Percentiles rank a stretch among this genome's conserved stretches.
These are phyloP conservation scores for Haplosporangium sp. DNA, from an alignment of 371 early-diverging fungal species.

Conservation along the genomic window DNA sequence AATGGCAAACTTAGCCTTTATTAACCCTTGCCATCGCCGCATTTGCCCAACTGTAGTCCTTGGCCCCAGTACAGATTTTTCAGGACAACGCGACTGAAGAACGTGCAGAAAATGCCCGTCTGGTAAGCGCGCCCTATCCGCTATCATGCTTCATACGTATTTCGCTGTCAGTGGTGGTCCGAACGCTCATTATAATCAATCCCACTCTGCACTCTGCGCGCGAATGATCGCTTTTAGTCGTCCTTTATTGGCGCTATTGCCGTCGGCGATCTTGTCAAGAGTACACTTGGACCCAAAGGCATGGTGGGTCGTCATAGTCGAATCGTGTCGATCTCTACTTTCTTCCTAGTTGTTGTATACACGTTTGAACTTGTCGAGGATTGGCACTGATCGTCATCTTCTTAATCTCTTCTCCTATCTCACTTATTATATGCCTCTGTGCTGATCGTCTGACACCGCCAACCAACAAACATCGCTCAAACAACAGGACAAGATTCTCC, in stretches of 20 bases:
- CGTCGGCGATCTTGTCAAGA: slow-evolving; percentile 98
- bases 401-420: neutral
- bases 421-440: neutral
- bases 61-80: slow-evolving; percentile 87
- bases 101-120: slow-evolving; percentile 97
- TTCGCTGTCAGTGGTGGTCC: slow-evolving; percentile 76
- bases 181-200: neutral
- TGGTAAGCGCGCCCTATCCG: slow-evolving; percentile 77
- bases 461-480: neutral
- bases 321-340: slow-evolving; percentile 55
- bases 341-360: slow-evolving; percentile 6
- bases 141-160: slow-evolving; percentile 57
- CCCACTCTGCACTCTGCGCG: neutral
- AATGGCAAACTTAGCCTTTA: too few species aligned
- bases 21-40: neutral
- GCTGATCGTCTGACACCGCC: neutral
- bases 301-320: slow-evolving; percentile 65
- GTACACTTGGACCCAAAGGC: slow-evolving; percentile 88
- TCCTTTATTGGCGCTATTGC: slow-evolving; percentile 95
- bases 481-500: slow-evolving; percentile 94
- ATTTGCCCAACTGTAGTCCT: slow-evolving; percentile 57
- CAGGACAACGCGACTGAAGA: slow-evolving; percentile 95
- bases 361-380: slow-evolving; percentile 56
- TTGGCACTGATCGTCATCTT: slow-evolving; percentile 36
- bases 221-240: slow-evolving; percentile 60